These are phyloP conservation scores for Aegilops sharonensis DNA, from an alignment of 176 grass and related monocot species.

Conservation along the genomic window DNA sequence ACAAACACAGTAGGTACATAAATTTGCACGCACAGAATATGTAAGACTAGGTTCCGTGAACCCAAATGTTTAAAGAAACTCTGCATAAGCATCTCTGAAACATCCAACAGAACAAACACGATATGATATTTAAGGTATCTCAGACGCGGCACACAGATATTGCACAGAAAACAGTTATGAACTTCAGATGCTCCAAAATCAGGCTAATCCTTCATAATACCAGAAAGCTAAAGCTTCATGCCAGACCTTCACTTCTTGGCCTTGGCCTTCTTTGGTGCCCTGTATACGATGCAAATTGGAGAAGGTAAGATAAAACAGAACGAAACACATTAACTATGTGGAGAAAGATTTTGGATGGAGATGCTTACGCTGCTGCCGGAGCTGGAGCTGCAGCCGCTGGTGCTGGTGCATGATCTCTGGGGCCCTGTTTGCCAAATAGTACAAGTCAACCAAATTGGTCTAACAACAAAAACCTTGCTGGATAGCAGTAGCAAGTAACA, in stretches of 20 bases:
- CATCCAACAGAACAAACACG: slow-evolving; percentile 4
- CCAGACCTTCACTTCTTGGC: slow-evolving; percentile 49
- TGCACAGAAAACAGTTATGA: slow-evolving; percentile 21
- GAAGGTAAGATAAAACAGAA: background rate
- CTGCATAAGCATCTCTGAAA: slow-evolving; percentile 26
- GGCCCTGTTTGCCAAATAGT: background rate
- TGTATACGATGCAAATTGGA: slow-evolving; percentile 4
- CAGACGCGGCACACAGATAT: background rate
- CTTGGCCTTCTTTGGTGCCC: slow-evolving; percentile 42
- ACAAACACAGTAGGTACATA: no score
- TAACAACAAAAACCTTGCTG: background rate
- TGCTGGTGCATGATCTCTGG: slow-evolving; percentile 1
- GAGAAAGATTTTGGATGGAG: background rate
- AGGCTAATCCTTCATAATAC: slow-evolving; percentile 23
- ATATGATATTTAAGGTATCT: slow-evolving; percentile 24
- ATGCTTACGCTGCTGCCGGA: background rate
- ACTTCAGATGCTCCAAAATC: slow-evolving; percentile 27
- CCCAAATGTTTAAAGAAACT: slow-evolving; percentile 2
- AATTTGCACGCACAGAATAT: background rate
- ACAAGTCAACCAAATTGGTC: background rate
- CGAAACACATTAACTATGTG: background rate
- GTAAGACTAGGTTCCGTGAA: background rate
- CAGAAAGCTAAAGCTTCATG: slow-evolving; percentile 31
- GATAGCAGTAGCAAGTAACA: background rate
- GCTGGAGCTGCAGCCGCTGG: background rate